Evolutionary conservation across 345 rosid species (phyloP), one percentile per base, ranked within the genome.

Genomic region (Eucalyptus cloeziana): DNA sequence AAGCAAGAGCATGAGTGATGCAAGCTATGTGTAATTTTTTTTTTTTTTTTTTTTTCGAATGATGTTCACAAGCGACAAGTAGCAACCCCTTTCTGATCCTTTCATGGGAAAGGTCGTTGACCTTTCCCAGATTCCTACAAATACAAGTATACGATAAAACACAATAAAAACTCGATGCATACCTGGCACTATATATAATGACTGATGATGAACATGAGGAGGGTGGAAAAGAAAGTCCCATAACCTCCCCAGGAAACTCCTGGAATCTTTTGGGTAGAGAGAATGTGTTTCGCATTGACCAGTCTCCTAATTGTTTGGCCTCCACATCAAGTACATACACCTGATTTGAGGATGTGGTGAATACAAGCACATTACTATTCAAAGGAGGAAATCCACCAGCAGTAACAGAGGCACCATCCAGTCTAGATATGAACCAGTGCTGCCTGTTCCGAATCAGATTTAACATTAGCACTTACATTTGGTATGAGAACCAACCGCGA

Each of bases 221-320:
- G 4, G 97, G 95, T 25, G 94, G 90, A 91, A 97, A 97, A 31
- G 99, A 95, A 62, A 97, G 95, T 56, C 99, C 99, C 86, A 95
- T 94, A 87, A 97, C 97, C 93, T 97, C 98, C 76, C 99, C 99
- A 49, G 99, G 99, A 92, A 96, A 97, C 90, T 97, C 99, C 93
- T 93, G 98, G 91, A 92, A 97, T 93, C 98, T 95, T 90, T 88
- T 94, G 0, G 99, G 99, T 64, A 96, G 93, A 89, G 92, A 89
- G 91, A 91, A 92, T 2, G 97, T 91, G 91, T 95, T 90, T 54
- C 91, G 94, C 88, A 86, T 91, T 40, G 99, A 97, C 99, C 99
- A 97, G 90, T 96, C 97, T 62, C 99, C 98, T 86, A 97, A 91
- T 89, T 96, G 97, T 89, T 94, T 96, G 87, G 96, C 95, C 89